A percentile compares a stretch with the other conserved stretches of the same genome.
phyloP scores from a whole-genome alignment of 495 filamentous ascomycete species.

The Talaromyces wortmannii region DNA sequence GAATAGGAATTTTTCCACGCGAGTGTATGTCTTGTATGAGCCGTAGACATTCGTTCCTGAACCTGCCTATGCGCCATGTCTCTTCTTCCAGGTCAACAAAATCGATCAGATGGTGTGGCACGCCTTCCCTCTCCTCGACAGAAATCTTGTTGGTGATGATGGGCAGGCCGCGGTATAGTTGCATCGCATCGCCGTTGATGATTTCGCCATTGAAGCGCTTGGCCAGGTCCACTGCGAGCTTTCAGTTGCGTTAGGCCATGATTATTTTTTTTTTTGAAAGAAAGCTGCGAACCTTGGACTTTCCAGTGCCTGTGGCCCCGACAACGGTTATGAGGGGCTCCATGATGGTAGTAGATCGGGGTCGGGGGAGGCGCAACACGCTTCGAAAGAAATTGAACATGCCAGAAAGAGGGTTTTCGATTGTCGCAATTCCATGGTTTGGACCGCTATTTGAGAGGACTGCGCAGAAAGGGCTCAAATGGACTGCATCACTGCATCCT shows the following conservation, averaged over 20 bases:
- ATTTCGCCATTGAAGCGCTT: constrained; percentile 83
- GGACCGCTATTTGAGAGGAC: neutral
- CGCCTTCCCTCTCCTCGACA: constrained; percentile 61
- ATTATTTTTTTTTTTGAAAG: constrained; percentile 9
- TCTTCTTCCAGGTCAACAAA: constrained; percentile 65
- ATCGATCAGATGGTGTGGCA: constrained; percentile 86
- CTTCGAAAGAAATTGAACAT: constrained; percentile 19
- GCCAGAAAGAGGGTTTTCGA: neutral
- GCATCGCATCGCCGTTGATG: constrained; percentile 99
- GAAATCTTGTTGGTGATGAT: constrained; percentile 95
- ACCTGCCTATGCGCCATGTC: constrained; percentile 74
- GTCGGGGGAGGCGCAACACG: constrained; percentile 4
- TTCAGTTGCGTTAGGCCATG: constrained; percentile 5
- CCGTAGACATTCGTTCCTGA: constrained; percentile 57
- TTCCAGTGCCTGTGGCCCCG: constrained; percentile 92
- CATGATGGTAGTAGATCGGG: constrained; percentile 18
- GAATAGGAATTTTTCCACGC: constrained; percentile 73
- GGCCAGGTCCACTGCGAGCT: constrained; percentile 93
- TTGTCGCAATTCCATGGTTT: neutral
- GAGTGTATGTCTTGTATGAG: constrained; percentile 71
- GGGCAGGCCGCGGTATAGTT: constrained; percentile 88
- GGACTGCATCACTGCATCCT: neutral
- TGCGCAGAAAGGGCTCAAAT: neutral
- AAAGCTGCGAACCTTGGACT: constrained; percentile 71
- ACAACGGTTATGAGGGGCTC: constrained; percentile 74